Evolutionary conservation across 1,284 basidiomycete species (phyloP), one percentile per base, ranked within the genome.

Genomic region (Cutaneotrichosporon sp.): DNA sequence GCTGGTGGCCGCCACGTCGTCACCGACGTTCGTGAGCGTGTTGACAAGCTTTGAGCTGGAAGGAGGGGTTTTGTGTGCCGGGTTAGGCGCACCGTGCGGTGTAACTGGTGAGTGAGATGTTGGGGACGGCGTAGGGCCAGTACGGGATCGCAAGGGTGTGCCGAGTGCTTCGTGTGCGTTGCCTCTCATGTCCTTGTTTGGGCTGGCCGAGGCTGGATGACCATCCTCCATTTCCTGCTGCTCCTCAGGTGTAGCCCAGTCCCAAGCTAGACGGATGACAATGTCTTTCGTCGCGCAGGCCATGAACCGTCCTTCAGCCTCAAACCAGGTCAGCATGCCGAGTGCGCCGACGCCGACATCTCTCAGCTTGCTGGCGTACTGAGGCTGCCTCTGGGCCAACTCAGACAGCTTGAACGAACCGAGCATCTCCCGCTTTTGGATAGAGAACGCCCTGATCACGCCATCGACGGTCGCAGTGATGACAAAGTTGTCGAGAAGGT

Each of bases 381-480:
- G 84, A 82, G 51, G 52, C 68, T 89, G 84, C 1, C 79, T 71
- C 0, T 76, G 82, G n/a, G 84, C 86, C 31, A 94, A 76, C 58
- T 91, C 88, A 11, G 84, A 82, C 32, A 94, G 77, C 70, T 85
- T 88, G 78, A 89, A 93, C 68, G 92, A 88, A 12, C 87, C 88
- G 16, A 93, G 81, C 90, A 94, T 92, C 74, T 91, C 88, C 54
- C 88, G 77, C 82, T 78, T 71, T 84, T 85, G 81, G 63, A 93
- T 93, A 3, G 87, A 90, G 75, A 93, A 94, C 12, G 89, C 87
- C 34, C 90, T 78, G 20, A 93, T 89, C 43, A 92, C 85, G 8
- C 89, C 90, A 73, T 94, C 91, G 59, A 94, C 89, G 0, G 90
- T 93, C 19, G 93, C 86, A 49, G 90, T 82, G 10, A 92, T 85